phyloP scores from a whole-genome alignment of 257 asterid genomes.

The Leptodermis oblonga region DNA sequence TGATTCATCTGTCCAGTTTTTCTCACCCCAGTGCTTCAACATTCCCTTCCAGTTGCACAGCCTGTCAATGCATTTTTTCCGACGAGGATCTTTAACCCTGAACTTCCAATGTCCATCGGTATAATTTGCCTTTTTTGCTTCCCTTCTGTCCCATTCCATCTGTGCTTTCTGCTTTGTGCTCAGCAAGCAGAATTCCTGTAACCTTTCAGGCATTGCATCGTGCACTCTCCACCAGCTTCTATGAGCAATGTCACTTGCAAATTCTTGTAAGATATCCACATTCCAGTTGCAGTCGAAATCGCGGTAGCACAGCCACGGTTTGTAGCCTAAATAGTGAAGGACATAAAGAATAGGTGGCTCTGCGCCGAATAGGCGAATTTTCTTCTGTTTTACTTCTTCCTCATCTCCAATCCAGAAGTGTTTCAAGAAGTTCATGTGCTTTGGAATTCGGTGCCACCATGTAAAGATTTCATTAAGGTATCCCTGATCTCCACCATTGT shows the following conservation, averaged over 20 bases:
- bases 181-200: slow-evolving; percentile 57
- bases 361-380: slow-evolving; percentile 50
- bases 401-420: slow-evolving; percentile 92
- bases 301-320: slow-evolving; percentile 86
- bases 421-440: slow-evolving; percentile 79
- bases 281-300: slow-evolving; percentile 95
- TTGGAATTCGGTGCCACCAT: slow-evolving; percentile 92
- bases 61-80: slow-evolving; percentile 61
- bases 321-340: slow-evolving; percentile 71
- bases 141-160: slow-evolving; percentile 79
- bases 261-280: slow-evolving; percentile 66
- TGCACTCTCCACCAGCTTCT: slow-evolving; percentile 85
- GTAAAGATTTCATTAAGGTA: slow-evolving; percentile 78
- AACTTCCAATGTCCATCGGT: slow-evolving; percentile 72
- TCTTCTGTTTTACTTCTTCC: slow-evolving; percentile 47
- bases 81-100: slow-evolving; percentile 31
- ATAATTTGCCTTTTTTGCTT: slow-evolving; percentile 51
- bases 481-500: slow-evolving; percentile 93
- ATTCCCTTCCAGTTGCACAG: slow-evolving; percentile 66
- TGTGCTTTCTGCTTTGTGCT: slow-evolving; percentile 76
- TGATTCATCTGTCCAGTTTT: slow-evolving; percentile 52
- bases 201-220: slow-evolving; percentile 54
- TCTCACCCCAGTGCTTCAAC: slow-evolving; percentile 84
- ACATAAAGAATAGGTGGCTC: slow-evolving; percentile 79
- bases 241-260: slow-evolving; percentile 84